Evolutionary conservation across 352 stramenopile genomes (phyloP).

Genomic region (Aphanomyces invadans): DNA sequence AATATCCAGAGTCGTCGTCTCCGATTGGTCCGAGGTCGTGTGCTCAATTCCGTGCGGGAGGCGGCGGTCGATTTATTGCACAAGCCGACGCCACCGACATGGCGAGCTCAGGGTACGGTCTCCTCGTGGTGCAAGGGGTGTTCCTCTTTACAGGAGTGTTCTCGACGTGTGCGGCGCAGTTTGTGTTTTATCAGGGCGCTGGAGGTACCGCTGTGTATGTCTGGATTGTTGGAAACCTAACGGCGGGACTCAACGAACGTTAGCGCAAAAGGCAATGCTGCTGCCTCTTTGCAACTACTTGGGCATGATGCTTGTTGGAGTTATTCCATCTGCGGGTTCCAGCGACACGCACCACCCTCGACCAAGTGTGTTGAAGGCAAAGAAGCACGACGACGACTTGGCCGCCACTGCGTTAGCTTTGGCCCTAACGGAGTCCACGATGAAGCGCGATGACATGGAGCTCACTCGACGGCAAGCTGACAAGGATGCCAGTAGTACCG

Average conservation of each 20-base stretch:
- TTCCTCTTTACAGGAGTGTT: constrained; percentile 79
- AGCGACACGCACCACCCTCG: not conserved
- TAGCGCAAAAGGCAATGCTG: constrained; percentile 76
- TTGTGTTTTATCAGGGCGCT: constrained; percentile 76
- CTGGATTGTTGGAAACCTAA: not conserved
- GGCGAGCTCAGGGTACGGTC: constrained; percentile 7
- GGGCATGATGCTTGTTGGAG: constrained; percentile 76
- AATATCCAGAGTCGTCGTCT: not conserved
- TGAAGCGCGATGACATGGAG: constrained; percentile 32
- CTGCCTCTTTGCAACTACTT: constrained; percentile 81
- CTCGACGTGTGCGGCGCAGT: constrained; percentile 78
- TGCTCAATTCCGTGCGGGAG: not conserved
- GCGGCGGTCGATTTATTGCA: not conserved
- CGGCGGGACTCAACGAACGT: not conserved
- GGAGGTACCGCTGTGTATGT: constrained; percentile 26
- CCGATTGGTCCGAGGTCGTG: not conserved
- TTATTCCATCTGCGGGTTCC: constrained; percentile 34
- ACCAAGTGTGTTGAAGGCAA: not conserved
- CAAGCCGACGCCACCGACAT: not conserved
- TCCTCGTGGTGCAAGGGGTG: constrained; percentile 41
- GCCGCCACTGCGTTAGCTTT: not conserved
- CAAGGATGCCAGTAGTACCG: not conserved
- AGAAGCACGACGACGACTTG: constrained; percentile 11
- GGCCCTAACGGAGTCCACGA: not conserved
- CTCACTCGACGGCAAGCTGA: constrained; percentile 42